Evolutionary conservation across 106 monocot genomes (phyloP).

Genomic region (Apostasia shenzhenica): DNA sequence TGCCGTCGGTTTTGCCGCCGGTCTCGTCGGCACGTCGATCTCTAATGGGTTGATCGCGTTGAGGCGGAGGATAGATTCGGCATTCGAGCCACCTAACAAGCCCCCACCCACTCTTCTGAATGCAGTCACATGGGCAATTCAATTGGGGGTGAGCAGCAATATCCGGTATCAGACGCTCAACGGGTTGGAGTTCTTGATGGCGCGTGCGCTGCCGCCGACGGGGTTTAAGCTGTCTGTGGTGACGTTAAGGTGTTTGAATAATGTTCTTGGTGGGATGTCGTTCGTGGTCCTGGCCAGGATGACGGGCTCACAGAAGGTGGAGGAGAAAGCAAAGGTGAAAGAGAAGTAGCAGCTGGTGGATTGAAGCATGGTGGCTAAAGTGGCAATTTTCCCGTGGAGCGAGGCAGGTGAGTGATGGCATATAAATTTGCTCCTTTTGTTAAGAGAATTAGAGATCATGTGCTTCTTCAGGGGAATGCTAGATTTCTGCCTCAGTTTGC

Average conservation of each 20-base stretch:
- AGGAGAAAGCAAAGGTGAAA: slow-evolving; percentile 8
- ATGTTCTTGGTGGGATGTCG: slow-evolving; percentile 67
- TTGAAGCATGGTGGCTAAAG: too few relatives aligned
- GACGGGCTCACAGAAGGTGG: slow-evolving; percentile 40
- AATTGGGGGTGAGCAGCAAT: slow-evolving; percentile 80
- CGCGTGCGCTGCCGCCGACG: slow-evolving; percentile 26
- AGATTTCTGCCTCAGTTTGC: too few relatives aligned
- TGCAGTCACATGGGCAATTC: slow-evolving; percentile 62
- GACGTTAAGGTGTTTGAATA: slow-evolving; percentile 63
- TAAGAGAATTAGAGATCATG: too few relatives aligned
- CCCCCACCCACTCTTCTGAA: slow-evolving; percentile 65
- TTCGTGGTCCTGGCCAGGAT: slow-evolving; percentile 66
- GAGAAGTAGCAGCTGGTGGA: slow-evolving; percentile 8
- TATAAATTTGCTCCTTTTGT: neutral
- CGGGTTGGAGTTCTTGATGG: slow-evolving; percentile 59
- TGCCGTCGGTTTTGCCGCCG: slow-evolving; percentile 62
- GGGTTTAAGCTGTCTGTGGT: slow-evolving; percentile 60
- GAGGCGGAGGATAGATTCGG: slow-evolving; percentile 51
- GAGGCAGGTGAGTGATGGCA: neutral
- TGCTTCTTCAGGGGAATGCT: too few relatives aligned
- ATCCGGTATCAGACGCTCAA: slow-evolving; percentile 79
- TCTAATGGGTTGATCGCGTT: slow-evolving; percentile 60
- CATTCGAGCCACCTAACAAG: slow-evolving; percentile 52
- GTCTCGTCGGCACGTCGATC: slow-evolving; percentile 58
- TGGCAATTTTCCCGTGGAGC: neutral